These are phyloP conservation scores for Alternaria conjuncta DNA, from an alignment of 2,329 filamentous ascomycete genomes.

Conservation along the genomic window DNA sequence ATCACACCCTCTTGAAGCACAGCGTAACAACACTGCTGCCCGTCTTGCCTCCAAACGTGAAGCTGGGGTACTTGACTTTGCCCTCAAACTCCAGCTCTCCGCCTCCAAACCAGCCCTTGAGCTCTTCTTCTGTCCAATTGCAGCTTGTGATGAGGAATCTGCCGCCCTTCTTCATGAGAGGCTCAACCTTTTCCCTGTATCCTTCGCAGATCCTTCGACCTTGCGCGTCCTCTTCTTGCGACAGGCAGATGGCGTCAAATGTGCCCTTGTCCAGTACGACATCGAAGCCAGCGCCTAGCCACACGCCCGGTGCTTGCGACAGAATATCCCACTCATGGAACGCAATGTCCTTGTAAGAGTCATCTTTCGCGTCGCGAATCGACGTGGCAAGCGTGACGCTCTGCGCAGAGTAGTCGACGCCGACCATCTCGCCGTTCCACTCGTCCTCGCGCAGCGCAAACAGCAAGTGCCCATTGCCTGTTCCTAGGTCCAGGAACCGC, in stretches of 20 bases:
- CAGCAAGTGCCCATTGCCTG: constrained; percentile 92
- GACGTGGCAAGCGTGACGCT: constrained; percentile 76
- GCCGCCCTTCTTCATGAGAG: constrained; percentile 72
- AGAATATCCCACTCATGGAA: constrained; percentile 64
- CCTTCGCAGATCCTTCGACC: constrained; percentile 72
- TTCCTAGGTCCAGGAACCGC: constrained; percentile 84
- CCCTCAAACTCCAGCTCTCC: constrained; percentile 66
- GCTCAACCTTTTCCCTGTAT: constrained; percentile 73
- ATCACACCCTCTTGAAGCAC: constrained; percentile 69
- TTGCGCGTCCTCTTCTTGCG: constrained; percentile 57
- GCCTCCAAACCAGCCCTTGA: constrained; percentile 76
- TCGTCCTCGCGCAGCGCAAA: constrained; percentile 74
- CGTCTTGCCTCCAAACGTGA: constrained; percentile 86
- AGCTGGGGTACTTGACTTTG: constrained; percentile 80
- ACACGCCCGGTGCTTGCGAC: constrained; percentile 53
- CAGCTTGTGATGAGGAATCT: constrained; percentile 90
- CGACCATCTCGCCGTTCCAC: constrained; percentile 76
- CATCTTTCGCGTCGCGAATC: constrained; percentile 56
- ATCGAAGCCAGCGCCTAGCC: constrained; percentile 76
- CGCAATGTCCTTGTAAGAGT: constrained; percentile 45
- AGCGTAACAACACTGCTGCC: constrained; percentile 89
- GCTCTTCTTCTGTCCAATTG: constrained; percentile 94
- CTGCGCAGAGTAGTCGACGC: constrained; percentile 83
- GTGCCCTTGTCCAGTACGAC: constrained; percentile 97
- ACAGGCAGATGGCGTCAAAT: constrained; percentile 92